phyloP scores from a whole-genome alignment of 1,284 basidiomycete species.

The Apiotrichum porosum region DNA sequence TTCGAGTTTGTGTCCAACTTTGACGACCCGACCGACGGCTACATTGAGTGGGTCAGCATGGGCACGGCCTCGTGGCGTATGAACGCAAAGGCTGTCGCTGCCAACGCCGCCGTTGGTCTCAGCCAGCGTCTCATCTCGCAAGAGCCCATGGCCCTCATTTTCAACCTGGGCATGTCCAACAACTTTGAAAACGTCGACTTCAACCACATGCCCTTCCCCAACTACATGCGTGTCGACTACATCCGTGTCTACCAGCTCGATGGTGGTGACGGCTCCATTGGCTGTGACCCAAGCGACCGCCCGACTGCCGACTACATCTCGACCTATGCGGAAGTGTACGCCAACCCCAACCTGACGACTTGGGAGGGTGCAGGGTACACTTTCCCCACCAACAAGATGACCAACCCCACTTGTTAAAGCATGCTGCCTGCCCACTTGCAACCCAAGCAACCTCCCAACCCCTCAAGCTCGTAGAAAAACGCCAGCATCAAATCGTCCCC shows the following conservation, averaged over 20 bases:
- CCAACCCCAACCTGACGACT: slow-evolving; percentile 47
- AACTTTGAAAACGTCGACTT: slow-evolving; percentile 50
- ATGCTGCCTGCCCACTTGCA: no score
- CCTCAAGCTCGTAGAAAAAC: no score
- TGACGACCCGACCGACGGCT: slow-evolving; percentile 55
- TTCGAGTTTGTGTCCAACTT: slow-evolving; percentile 67
- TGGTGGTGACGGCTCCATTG: slow-evolving; percentile 45
- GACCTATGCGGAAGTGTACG: slow-evolving; percentile 35
- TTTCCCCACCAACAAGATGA: slow-evolving; percentile 7
- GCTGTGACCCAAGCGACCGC: slow-evolving; percentile 45
- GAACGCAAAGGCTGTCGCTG: slow-evolving; percentile 55
- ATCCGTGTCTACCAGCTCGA: slow-evolving; percentile 50
- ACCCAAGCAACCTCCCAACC: no score
- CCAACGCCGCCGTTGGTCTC: slow-evolving; percentile 57
- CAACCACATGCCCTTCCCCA: slow-evolving; percentile 47
- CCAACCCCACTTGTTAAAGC: no score
- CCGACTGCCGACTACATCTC: slow-evolving; percentile 46
- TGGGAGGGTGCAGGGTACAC: slow-evolving; percentile 23
- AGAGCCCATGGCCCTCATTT: slow-evolving; percentile 62
- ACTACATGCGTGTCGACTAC: slow-evolving; percentile 50
- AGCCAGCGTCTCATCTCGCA: slow-evolving; percentile 66
- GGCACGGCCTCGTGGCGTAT: slow-evolving; percentile 56
- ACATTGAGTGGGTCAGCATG: slow-evolving; percentile 62
- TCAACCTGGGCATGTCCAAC: slow-evolving; percentile 43
- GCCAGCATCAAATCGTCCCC: no score